Percentiles rank a stretch among this genome's conserved stretches.
phyloP scores from a whole-genome alignment of 208 protist genomes.

The Trichomonas gallinae region DNA sequence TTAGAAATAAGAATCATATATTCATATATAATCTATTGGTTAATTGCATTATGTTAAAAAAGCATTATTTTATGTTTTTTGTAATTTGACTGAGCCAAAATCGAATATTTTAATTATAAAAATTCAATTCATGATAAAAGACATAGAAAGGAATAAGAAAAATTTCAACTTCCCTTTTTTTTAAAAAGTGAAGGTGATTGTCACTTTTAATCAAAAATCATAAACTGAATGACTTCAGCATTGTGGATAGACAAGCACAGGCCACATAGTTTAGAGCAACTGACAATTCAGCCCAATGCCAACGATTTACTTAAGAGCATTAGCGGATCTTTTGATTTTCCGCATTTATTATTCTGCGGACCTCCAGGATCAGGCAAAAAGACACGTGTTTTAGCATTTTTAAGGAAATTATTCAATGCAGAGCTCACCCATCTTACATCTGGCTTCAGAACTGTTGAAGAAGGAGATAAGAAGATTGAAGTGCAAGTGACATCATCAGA shows the following conservation, averaged over 20 bases:
- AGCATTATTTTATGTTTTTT: too few species aligned
- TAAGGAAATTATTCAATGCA: slow-evolving; percentile 31
- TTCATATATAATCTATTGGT: too few species aligned
- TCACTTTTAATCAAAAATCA: background rate
- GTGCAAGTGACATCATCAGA: slow-evolving; percentile 76
- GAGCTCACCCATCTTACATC: background rate
- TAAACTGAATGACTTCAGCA: background rate
- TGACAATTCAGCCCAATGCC: slow-evolving; percentile 76
- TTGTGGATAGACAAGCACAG: slow-evolving; percentile 96
- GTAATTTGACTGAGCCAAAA: too few species aligned
- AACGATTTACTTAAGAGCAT: slow-evolving; percentile 56
- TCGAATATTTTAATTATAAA: too few species aligned
- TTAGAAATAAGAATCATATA: too few species aligned
- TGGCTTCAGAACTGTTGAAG: slow-evolving; percentile 5
- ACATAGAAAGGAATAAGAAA: too few species aligned
- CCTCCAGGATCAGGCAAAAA: slow-evolving; percentile 53
- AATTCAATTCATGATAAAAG: too few species aligned
- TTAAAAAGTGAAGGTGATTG: background rate
- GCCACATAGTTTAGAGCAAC: slow-evolving; percentile 72
- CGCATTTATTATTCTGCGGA: slow-evolving; percentile 47
- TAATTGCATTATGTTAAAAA: too few species aligned
- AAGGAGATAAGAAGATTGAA: slow-evolving; percentile 71
- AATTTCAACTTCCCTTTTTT: background rate
- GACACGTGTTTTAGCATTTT: slow-evolving; percentile 49
- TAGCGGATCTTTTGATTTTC: slow-evolving; percentile 7